Evolutionary conservation across 1,139 yeast genomes (phyloP).

Genomic region (Pichia sp.): DNA sequence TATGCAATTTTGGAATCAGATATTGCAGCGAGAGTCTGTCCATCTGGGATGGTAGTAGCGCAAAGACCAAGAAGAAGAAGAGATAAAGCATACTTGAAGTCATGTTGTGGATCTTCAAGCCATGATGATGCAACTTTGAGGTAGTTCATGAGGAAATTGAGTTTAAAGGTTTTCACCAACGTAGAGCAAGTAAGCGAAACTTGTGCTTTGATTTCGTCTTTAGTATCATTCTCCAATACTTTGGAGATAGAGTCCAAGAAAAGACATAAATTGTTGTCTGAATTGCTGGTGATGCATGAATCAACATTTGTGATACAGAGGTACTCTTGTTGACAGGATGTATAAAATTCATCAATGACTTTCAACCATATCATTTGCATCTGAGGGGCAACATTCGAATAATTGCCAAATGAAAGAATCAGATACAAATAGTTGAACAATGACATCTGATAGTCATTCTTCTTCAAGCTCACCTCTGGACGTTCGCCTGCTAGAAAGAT

Average conservation of each 20-base stretch:
- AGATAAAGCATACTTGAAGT: slow-evolving; percentile 17
- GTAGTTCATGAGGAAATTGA: slow-evolving; percentile 22
- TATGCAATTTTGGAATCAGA: slow-evolving; percentile 11
- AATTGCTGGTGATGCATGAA: slow-evolving; percentile 23
- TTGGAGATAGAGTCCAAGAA: slow-evolving; percentile 22
- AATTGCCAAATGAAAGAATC: slow-evolving; percentile 21
- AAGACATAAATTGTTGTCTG: slow-evolving; percentile 23
- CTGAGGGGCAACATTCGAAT: slow-evolving; percentile 14
- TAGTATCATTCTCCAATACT: slow-evolving; percentile 9
- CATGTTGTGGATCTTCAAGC: slow-evolving; percentile 13
- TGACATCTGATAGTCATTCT: slow-evolving; percentile 16
- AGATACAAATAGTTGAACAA: slow-evolving; percentile 21
- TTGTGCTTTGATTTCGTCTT: slow-evolving; percentile 13
- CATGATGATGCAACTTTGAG: slow-evolving; percentile 18
- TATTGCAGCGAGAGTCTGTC: slow-evolving; percentile 4
- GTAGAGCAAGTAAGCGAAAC: slow-evolving; percentile 12
- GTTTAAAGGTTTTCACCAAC: slow-evolving; percentile 12
- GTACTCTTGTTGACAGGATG: slow-evolving; percentile 9
- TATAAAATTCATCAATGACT: slow-evolving; percentile 17
- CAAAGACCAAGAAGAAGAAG: slow-evolving; percentile 14
- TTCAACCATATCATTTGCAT: slow-evolving; percentile 21
- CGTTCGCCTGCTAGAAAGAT: slow-evolving; percentile 18
- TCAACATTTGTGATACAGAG: slow-evolving; percentile 24
- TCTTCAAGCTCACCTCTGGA: slow-evolving; percentile 19
- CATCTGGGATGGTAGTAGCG: slow-evolving; percentile 2